phyloP scores from a whole-genome alignment of 2,329 filamentous ascomycete genomes.

The Aspergillus ochraceoroseus region DNA sequence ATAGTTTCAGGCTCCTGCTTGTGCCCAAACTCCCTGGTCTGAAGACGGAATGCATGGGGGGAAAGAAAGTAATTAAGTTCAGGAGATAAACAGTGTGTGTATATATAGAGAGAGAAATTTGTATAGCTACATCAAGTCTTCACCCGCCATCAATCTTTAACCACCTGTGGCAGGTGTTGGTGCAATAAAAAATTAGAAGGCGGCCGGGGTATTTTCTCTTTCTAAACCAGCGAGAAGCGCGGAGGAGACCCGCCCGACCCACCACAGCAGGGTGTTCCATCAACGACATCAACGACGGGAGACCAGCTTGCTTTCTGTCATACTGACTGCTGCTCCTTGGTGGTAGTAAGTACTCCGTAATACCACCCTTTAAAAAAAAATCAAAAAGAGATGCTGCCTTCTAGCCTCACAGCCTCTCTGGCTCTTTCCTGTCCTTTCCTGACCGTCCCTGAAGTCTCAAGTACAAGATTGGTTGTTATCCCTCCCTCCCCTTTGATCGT shows the following conservation, averaged over 20 bases:
- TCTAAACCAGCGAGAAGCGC: constrained; percentile 21
- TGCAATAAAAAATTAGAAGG: no score
- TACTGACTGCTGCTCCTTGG: constrained; percentile 13
- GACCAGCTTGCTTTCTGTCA: constrained; percentile 17
- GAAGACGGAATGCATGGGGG: background rate
- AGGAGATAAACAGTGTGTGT: no score
- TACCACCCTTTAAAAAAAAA: no score
- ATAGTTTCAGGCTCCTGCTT: background rate
- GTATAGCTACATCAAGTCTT: no score
- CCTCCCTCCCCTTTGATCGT: constrained; percentile 7
- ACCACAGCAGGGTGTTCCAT: constrained; percentile 19
- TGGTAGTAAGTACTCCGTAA: constrained; percentile 1
- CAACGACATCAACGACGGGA: constrained; percentile 5
- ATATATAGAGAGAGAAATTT: no score
- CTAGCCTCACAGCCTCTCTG: no score
- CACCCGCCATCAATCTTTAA: no score
- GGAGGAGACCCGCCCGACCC: constrained; percentile 23
- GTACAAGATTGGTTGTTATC: constrained; percentile 9
- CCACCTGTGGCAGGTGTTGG: no score
- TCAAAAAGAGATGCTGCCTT: no score
- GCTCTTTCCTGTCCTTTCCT: no score
- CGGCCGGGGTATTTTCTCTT: constrained; percentile 14
- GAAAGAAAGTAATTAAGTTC: no score
- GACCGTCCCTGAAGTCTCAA: background rate
- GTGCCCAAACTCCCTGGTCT: constrained; percentile 4